Evolutionary conservation across 2,329 filamentous ascomycete genomes (phyloP), one percentile per base, ranked within the genome.

Genomic region (Nectriaceae sp.): DNA sequence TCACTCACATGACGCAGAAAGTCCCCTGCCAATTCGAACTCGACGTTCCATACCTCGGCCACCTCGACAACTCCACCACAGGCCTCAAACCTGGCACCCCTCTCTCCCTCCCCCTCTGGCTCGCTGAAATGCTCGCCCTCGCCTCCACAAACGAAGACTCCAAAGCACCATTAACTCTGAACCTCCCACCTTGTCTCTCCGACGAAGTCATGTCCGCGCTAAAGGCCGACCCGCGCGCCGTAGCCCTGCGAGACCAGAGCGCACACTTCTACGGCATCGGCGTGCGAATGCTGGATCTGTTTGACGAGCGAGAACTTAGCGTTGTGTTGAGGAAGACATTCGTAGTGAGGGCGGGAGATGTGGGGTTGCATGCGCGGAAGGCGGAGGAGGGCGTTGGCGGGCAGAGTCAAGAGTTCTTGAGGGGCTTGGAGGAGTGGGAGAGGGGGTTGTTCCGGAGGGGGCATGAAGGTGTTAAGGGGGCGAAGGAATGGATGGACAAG

Each of bases 11-110:
- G n/a, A 21, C 16, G 2, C 60, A 96, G 85, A 97, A 97, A 88
- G 83, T 97, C 24, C 93, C 94, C 35, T 96, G 92, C 75, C 95
- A 89, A 43, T 97, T 97, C 72, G 89, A 96, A 65, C 82, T 97
- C 64, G 88, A 93, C 50, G 86, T 96, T 24, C 88, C 91, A 18
- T 85, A 89, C 47, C 82, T 97, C 39, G 92, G 92, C 58, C 90
- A 96, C 68, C 80, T 99, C 50, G 91, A 96, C 71, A 91, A 91
- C 63, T 93, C 90, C 64, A 80, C 88, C 20, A 73, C 78, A 24
- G 72, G 88, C 66, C 85, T 97, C 61, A 94, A 93, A 68, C 73
- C 85, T 46, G 89, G 89, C 51, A 93, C 90, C 1, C 84, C 86
- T 37, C 78, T 97, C 40, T 82, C 88, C 53, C 84, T 97, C 1